phyloP scores from a whole-genome alignment of 768 basidiomycete genomes.

The Thelephora aurantiotincta region DNA sequence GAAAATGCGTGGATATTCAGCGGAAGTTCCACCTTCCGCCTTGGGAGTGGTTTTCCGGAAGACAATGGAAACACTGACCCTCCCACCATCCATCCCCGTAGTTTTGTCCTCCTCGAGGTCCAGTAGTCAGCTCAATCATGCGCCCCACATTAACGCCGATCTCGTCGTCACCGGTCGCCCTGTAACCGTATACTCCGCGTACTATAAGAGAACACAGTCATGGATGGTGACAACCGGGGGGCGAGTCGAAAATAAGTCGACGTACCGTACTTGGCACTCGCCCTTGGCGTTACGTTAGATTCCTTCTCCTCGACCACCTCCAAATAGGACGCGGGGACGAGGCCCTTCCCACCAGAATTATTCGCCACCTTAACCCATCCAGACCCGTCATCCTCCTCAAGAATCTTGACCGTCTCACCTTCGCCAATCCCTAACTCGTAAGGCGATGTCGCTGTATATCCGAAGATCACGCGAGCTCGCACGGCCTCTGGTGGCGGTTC shows the following conservation, averaged over 20 bases:
- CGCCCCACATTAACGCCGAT: conserved; percentile 47
- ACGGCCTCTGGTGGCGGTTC: conserved; percentile 24
- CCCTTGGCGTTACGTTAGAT: conserved; percentile 7
- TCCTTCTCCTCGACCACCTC: conserved; percentile 22
- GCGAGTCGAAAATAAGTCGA: not conserved
- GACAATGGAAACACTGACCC: conserved; percentile 29
- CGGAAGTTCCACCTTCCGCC: no score
- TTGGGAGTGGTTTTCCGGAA: conserved; percentile 5
- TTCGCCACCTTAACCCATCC: conserved; percentile 75
- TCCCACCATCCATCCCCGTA: conserved; percentile 82
- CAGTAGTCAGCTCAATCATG: conserved; percentile 47
- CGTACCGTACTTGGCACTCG: not conserved
- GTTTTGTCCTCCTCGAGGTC: conserved; percentile 43
- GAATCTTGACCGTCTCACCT: conserved; percentile 44
- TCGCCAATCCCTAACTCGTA: conserved; percentile 65
- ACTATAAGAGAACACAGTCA: conserved; percentile 29
- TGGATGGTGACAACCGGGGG: conserved; percentile 4
- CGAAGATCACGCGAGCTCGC: conserved; percentile 52
- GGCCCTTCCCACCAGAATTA: conserved; percentile 42
- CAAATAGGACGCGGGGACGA: conserved; percentile 79
- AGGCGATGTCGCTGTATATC: conserved; percentile 60
- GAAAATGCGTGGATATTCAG: no score
- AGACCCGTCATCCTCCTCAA: conserved; percentile 76
- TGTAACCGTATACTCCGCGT: conserved; percentile 70
- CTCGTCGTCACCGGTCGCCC: conserved; percentile 61